These are phyloP conservation scores for Eucalyptus leucophloia DNA, from an alignment of 345 rosid species.

Conservation along the genomic window DNA sequence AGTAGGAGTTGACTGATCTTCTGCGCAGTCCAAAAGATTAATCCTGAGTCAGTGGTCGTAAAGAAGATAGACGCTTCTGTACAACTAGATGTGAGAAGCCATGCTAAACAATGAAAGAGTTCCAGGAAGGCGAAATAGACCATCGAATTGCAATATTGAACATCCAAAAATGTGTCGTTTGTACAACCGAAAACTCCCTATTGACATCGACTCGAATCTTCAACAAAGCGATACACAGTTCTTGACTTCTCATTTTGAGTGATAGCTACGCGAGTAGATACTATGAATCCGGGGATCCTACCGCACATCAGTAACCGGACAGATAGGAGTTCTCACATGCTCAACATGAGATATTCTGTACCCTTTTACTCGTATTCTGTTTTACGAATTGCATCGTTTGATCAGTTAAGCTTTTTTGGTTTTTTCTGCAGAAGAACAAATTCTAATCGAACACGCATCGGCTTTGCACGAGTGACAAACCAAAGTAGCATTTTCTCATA, in stretches of 20 bases:
- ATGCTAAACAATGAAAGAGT: neutral
- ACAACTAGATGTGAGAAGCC: neutral
- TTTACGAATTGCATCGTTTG: neutral
- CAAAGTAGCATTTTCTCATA: neutral
- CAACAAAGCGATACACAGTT: neutral
- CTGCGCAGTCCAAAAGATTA: slow-evolving; percentile 7
- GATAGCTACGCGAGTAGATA: neutral
- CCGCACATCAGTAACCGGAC: neutral
- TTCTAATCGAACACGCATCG: neutral
- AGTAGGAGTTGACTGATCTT: slow-evolving; percentile 25
- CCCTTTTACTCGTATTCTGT: neutral
- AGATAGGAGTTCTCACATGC: neutral
- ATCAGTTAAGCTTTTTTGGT: neutral
- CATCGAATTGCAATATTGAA: neutral
- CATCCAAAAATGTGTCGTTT: neutral
- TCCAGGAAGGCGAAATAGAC: neutral
- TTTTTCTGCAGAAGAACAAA: neutral
- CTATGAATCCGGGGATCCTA: neutral
- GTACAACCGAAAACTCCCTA: neutral
- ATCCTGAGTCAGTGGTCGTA: neutral
- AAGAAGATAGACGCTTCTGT: neutral
- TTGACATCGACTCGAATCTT: neutral
- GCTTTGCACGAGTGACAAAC: neutral
- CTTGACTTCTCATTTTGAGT: neutral
- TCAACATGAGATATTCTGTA: neutral